Base-by-base conservation (phyloP, 176 grass and related monocot genomes). In the Chrysopogon serrulatus region DNA sequence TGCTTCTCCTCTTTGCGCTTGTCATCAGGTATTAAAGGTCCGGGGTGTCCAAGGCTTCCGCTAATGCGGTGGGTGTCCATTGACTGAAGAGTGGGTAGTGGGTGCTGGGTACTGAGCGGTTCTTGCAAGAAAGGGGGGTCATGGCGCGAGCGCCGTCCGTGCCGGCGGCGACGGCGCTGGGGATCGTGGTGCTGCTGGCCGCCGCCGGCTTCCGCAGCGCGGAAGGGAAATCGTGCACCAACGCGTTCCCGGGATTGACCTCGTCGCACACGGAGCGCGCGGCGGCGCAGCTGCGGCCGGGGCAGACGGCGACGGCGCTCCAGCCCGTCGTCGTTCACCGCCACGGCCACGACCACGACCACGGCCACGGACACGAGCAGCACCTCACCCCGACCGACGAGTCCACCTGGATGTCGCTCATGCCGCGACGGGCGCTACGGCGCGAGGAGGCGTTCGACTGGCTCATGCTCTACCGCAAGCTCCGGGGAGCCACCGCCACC, bases 341-440 rank as follows among this genome's bases (percentile, higher is more conserved):
- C 51, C 59, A 15, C 44, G 13, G 44, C 2, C 11, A 63, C 68
- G 79, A 34, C 17, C 84, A 71, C 48, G 28, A 31, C 18, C 68
- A 34, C 67, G 68, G 3, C 1, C 60, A 76, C 36, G 78, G 21
- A 14, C 69, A 62, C 42, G 83, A 77, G 72, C 72, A 71, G 28
- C 94, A 97, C 79, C 84, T 94, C 45, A 92, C 64, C 21, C 87
- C 87, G 9, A 90, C 84, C 23, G 91, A 94, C 64, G 94, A 97
- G 74, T 86, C 80, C 33, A 65, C 94, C 48, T 91, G 94, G 94
- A 93, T 97, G 94, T 79, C 81, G 48, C 78, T 97, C 48, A 71
- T 76, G 71, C 86, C 88, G 13, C 82, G 91, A 56, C 84, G 86
- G 11, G 75, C 76, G 26, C 80, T 48, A 56, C 66, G 67, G 54